phyloP scores from a whole-genome alignment of 1,284 basidiomycete genomes.

The Ustilago bromivora region DNA sequence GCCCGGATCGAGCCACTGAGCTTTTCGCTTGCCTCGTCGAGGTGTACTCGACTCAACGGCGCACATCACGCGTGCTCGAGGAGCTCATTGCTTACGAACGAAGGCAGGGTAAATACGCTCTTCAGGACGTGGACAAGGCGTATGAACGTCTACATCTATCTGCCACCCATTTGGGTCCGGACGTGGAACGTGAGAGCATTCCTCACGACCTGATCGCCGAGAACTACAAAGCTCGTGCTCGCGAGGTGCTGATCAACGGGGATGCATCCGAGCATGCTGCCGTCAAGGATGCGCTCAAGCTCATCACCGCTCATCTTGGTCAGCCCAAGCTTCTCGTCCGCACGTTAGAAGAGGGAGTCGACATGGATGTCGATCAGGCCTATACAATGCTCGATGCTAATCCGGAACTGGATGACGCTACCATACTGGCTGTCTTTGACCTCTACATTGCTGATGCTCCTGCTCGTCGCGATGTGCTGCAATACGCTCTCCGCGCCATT shows the following conservation, averaged over 20 bases:
- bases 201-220: constrained; percentile 42
- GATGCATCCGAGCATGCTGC: constrained; percentile 42
- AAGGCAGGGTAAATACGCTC: constrained; percentile 33
- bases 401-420: constrained; percentile 78
- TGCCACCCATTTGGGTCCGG: constrained; percentile 28
- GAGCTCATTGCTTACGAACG: constrained; percentile 46
- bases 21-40: constrained; percentile 38
- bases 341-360: constrained; percentile 31
- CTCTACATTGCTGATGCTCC: constrained; percentile 79
- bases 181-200: constrained; percentile 30
- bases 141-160: constrained; percentile 43
- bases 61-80: constrained; percentile 37
- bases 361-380: constrained; percentile 78
- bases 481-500: constrained; percentile 69
- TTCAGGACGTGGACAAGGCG: constrained; percentile 41
- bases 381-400: constrained; percentile 80
- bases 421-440: constrained; percentile 79
- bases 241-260: constrained; percentile 35
- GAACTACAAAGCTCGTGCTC: constrained; percentile 40
- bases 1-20: constrained; percentile 10
- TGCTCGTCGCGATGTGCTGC: constrained; percentile 60
- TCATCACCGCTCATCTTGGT: constrained; percentile 29
- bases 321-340: constrained; percentile 29
- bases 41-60: constrained; percentile 31
- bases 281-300: constrained; percentile 42